phyloP scores from a whole-genome alignment of 345 rosid genomes.

The Turritis glabra region DNA sequence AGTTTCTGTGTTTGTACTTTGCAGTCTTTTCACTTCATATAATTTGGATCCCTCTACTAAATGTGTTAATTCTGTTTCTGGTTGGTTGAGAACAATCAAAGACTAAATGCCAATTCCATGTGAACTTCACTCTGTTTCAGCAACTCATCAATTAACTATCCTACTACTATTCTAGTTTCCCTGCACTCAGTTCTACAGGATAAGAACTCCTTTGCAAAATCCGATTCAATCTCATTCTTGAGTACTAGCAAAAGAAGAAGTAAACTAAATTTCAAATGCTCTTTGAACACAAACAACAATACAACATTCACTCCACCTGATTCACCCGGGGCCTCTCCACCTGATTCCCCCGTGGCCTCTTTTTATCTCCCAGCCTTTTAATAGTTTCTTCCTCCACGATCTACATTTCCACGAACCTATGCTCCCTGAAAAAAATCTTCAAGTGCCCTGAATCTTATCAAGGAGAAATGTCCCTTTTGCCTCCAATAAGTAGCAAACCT shows the following conservation, averaged over 20 bases:
- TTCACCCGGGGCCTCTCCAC: not conserved
- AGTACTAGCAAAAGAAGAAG: not conserved
- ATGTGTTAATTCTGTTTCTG: constrained; percentile 2
- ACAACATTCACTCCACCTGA: not conserved
- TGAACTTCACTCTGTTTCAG: not conserved
- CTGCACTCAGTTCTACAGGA: too few relatives aligned
- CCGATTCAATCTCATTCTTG: not conserved
- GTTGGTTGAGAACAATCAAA: constrained; percentile 15
- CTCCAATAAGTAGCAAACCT: not conserved
- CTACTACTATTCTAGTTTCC: not conserved
- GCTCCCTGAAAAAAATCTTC: not conserved
- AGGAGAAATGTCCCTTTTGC: not conserved
- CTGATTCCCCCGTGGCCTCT: not conserved
- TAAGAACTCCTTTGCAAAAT: not conserved
- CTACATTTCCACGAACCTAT: not conserved
- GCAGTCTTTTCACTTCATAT: constrained; percentile 21
- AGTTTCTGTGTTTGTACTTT: constrained; percentile 23
- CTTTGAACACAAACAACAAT: not conserved
- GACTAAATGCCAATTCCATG: constrained; percentile 34
- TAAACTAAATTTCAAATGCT: not conserved
- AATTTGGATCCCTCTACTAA: not conserved
- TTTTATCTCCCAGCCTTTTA: not conserved
- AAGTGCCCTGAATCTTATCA: not conserved
- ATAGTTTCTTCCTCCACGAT: not conserved
- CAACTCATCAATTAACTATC: not conserved